phyloP scores from a whole-genome alignment of 2,329 filamentous ascomycete genomes.

The Neocucurbitaria cava region DNA sequence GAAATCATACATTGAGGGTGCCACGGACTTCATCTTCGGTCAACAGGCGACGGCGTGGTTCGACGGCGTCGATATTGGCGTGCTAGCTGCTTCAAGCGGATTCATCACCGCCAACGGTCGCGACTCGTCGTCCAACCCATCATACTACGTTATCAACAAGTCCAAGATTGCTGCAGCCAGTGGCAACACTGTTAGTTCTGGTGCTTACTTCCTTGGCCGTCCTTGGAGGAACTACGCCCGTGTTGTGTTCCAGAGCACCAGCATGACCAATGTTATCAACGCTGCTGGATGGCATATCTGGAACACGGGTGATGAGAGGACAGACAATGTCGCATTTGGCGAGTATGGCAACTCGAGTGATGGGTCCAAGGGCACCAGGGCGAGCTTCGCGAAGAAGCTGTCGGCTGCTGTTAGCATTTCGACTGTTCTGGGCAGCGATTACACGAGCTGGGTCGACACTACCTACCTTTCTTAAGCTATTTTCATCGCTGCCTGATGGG shows the following conservation, averaged over 20 bases:
- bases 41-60: constrained; percentile 61
- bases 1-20: constrained; percentile 63
- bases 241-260: constrained; percentile 61
- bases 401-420: constrained; percentile 52
- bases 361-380: constrained; percentile 62
- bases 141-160: constrained; percentile 65
- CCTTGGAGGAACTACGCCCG: constrained; percentile 61
- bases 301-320: constrained; percentile 58
- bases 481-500: not conserved
- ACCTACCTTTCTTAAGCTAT: constrained; percentile 32
- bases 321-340: constrained; percentile 61
- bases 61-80: constrained; percentile 57
- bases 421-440: constrained; percentile 53
- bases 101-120: constrained; percentile 50
- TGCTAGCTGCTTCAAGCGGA: constrained; percentile 51
- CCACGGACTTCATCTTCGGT: constrained; percentile 68
- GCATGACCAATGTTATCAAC: constrained; percentile 64
- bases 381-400: constrained; percentile 56
- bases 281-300: constrained; percentile 65
- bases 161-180: constrained; percentile 54
- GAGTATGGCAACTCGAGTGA: constrained; percentile 67
- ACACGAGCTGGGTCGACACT: constrained; percentile 40
- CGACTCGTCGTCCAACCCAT: constrained; percentile 41
- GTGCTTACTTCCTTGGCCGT: constrained; percentile 59
- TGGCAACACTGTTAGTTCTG: constrained; percentile 47